Evolutionary conservation across 495 filamentous ascomycete species (phyloP).

Genomic region (Trichoderma gamsii): DNA sequence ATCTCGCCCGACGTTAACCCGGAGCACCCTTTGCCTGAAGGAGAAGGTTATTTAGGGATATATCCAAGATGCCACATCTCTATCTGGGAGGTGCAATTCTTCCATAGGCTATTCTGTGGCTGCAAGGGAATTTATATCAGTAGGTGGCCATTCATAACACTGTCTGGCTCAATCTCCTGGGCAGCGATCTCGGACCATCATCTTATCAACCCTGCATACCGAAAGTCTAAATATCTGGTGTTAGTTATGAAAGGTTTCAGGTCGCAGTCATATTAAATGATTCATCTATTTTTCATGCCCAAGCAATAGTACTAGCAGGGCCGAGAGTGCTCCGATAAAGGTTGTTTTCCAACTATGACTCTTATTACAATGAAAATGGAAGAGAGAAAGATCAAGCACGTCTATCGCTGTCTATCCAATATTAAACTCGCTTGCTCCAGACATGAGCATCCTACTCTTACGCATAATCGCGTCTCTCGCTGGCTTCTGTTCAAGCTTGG

Average conservation of each 20-base stretch:
- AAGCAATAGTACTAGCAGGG: not conserved
- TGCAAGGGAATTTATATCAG: not conserved
- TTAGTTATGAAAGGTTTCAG: too few relatives aligned
- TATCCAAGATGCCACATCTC: not conserved
- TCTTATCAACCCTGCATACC: too few relatives aligned
- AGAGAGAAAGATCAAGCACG: not conserved
- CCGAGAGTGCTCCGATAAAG: not conserved
- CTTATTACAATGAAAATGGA: not conserved
- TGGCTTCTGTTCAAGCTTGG: slow-evolving; percentile 43
- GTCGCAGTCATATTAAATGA: too few relatives aligned
- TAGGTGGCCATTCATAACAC: too few relatives aligned
- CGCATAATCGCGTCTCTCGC: slow-evolving; percentile 42
- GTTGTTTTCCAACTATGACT: not conserved
- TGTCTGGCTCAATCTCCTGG: too few relatives aligned
- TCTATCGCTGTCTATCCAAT: slow-evolving; percentile 59
- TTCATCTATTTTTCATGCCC: not conserved
- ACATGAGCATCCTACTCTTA: slow-evolving; percentile 76
- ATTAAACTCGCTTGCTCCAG: slow-evolving; percentile 78
- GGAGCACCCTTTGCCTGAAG: not conserved
- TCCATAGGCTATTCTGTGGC: not conserved
- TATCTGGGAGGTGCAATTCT: not conserved
- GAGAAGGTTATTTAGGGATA: not conserved
- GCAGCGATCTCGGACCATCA: too few relatives aligned
- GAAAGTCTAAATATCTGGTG: too few relatives aligned
- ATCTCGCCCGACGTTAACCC: slow-evolving; percentile 8